Evolutionary conservation across 345 rosid species (phyloP).

Genomic region (Jatropha curcas): DNA sequence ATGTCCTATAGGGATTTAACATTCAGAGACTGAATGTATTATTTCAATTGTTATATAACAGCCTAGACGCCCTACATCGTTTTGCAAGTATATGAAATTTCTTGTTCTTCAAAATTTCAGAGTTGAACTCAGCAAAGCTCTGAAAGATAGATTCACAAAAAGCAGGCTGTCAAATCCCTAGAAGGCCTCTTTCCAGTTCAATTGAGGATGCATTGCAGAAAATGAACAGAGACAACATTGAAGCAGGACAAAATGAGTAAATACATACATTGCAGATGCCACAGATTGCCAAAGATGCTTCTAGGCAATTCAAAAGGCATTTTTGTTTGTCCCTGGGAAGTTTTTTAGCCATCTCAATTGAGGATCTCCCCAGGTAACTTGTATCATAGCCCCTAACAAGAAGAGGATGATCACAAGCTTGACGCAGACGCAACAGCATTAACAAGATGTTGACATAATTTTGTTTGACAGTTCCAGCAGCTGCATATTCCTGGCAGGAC

Average conservation of each 20-base stretch:
- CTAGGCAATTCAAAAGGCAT: constrained; percentile 52
- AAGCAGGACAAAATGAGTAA: constrained; percentile 5
- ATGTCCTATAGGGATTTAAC: not conserved
- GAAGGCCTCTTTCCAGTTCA: not conserved
- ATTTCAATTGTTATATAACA: not conserved
- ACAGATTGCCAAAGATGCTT: constrained; percentile 83
- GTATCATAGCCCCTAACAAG: constrained; percentile 77
- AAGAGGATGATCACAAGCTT: constrained; percentile 98
- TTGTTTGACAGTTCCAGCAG: constrained; percentile 97
- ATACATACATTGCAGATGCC: constrained; percentile 85
- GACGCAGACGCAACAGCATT: constrained; percentile 98
- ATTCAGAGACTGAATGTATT: not conserved
- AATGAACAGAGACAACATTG: too few species aligned
- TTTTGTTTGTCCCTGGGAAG: constrained; percentile 47
- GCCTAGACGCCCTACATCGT: not conserved
- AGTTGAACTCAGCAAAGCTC: not conserved
- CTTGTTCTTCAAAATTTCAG: not conserved
- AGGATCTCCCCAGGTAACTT: constrained; percentile 52
- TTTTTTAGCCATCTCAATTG: constrained; percentile 60
- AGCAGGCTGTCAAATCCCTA: not conserved
- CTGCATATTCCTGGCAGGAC: constrained; percentile 80
- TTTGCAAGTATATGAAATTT: not conserved
- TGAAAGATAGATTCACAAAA: not conserved
- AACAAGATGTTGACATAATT: constrained; percentile 91
- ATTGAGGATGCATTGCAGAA: not conserved